These are phyloP conservation scores for Symmetrospora coprosmae DNA, from an alignment of 768 basidiomycete species.

Conservation along the genomic window DNA sequence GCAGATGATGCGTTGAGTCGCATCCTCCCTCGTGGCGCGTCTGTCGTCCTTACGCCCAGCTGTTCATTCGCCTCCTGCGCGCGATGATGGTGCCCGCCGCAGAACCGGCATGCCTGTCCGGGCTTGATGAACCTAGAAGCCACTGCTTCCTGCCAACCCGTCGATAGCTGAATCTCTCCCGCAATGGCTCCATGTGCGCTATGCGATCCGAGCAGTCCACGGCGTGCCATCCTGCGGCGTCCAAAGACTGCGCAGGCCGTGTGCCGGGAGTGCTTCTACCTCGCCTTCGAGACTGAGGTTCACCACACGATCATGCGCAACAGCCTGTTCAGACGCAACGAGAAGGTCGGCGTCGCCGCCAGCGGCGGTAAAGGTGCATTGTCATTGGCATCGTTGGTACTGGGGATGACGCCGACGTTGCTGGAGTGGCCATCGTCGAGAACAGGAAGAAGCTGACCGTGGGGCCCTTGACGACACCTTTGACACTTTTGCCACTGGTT, in stretches of 20 bases:
- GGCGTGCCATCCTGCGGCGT: slow-evolving; percentile 74
- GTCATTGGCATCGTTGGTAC: neutral
- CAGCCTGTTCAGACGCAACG: slow-evolving; percentile 69
- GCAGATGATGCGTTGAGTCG: no score
- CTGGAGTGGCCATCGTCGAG: neutral
- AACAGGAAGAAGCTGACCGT: neutral
- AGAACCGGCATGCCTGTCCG: no score
- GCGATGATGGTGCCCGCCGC: no score
- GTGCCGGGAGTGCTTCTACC: slow-evolving; percentile 89
- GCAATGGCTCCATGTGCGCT: slow-evolving; percentile 58
- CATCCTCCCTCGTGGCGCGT: no score
- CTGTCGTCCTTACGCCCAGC: no score
- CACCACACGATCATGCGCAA: slow-evolving; percentile 82
- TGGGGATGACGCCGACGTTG: no score
- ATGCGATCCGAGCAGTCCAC: slow-evolving; percentile 61
- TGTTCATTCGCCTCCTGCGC: no score
- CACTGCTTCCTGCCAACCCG: neutral
- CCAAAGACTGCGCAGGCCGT: slow-evolving; percentile 97
- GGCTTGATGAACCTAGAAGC: no score
- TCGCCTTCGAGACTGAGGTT: slow-evolving; percentile 94
- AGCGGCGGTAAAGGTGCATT: slow-evolving; percentile 86
- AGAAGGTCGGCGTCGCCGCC: slow-evolving; percentile 90
- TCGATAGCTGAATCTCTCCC: neutral
- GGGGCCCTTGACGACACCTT: neutral
- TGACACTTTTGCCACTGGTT: neutral